Percentiles rank a stretch among this genome's conserved stretches.
Evolutionary conservation across 768 basidiomycete species (phyloP).

Genomic region (Kwoniella heveanensis): DNA sequence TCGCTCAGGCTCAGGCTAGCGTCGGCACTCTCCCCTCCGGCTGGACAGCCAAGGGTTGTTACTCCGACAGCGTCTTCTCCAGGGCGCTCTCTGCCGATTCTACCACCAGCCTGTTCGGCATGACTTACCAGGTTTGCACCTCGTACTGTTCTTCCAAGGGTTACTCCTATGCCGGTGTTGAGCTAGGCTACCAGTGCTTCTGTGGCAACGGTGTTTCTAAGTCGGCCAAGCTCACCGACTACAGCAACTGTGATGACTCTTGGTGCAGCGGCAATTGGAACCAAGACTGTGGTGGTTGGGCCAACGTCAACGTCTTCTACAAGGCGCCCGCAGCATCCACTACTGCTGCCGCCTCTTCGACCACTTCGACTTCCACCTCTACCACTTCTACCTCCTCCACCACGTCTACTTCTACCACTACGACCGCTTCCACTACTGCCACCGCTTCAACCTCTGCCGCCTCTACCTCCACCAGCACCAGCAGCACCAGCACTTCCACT

Average conservation of each 20-base stretch:
- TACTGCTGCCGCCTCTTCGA: constrained; percentile 3
- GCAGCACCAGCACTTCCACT: neutral
- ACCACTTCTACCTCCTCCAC: neutral
- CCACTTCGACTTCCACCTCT: constrained; percentile 12
- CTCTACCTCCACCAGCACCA: neutral
- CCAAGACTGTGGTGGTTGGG: constrained; percentile 19
- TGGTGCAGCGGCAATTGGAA: constrained; percentile 26
- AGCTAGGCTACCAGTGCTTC: constrained; percentile 15
- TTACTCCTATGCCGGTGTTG: constrained; percentile 26
- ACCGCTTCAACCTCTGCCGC: neutral
- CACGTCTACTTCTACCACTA: neutral
- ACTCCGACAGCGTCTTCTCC: constrained; percentile 3
- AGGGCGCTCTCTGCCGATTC: constrained; percentile 27
- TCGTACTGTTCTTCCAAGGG: constrained; percentile 28
- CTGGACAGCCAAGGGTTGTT: constrained; percentile 21
- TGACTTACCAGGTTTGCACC: constrained; percentile 29
- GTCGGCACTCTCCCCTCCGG: constrained; percentile 24
- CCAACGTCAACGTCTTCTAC: constrained; percentile 21
- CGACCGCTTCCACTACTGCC: neutral
- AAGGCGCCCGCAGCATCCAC: constrained; percentile 2
- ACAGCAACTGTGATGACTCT: constrained; percentile 22
- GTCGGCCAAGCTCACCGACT: constrained; percentile 2
- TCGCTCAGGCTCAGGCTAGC: constrained; percentile 3
- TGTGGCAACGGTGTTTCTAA: constrained; percentile 22
- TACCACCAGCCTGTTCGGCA: constrained; percentile 13